Conservation (phyloP, 768 basidiomycete genomes). For the Russula dissimulans region DNA sequence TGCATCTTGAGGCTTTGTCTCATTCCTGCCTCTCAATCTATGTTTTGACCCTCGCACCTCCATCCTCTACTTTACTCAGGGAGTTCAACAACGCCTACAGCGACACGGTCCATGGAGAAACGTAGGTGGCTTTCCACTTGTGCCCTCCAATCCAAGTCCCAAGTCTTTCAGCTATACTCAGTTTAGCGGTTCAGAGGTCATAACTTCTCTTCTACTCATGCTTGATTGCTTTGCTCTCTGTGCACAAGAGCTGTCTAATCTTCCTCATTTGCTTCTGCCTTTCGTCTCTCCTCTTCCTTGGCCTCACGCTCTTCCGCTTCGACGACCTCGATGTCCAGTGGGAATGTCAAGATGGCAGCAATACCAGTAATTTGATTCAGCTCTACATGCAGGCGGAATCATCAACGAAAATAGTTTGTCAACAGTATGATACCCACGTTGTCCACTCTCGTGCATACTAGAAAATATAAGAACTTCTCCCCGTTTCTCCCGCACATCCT, state of each 20-base stretch:
- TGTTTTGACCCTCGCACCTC: too few relatives aligned
- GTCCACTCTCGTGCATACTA: constrained; percentile 98
- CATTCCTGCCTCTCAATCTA: too few relatives aligned
- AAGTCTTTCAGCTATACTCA: too few relatives aligned
- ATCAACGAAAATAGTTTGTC: not conserved
- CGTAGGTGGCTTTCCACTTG: too few relatives aligned
- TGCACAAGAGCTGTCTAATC: not conserved
- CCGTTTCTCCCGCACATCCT: constrained; percentile 79
- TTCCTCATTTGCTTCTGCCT: constrained; percentile 4
- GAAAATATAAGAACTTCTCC: constrained; percentile 96
- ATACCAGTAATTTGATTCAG: constrained; percentile 93
- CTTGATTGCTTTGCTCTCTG: not conserved
- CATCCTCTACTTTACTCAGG: too few relatives aligned
- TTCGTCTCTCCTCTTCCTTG: constrained; percentile 32
- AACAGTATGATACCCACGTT: constrained; percentile 54
- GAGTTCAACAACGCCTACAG: too few relatives aligned
- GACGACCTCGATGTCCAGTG: constrained; percentile 89
- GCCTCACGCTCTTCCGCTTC: constrained; percentile 86
- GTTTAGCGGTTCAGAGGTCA: too few relatives aligned
- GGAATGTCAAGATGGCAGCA: constrained; percentile 93
- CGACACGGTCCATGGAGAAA: too few relatives aligned
- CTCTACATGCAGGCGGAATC: constrained; percentile 46
- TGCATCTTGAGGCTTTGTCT: too few relatives aligned
- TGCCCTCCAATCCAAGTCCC: too few relatives aligned
- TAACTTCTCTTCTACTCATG: too few relatives aligned